Evolutionary conservation across 192 early-diverging fungal genomes (phyloP), one percentile per base, ranked within the genome.

Genomic region (Podila epigama): DNA sequence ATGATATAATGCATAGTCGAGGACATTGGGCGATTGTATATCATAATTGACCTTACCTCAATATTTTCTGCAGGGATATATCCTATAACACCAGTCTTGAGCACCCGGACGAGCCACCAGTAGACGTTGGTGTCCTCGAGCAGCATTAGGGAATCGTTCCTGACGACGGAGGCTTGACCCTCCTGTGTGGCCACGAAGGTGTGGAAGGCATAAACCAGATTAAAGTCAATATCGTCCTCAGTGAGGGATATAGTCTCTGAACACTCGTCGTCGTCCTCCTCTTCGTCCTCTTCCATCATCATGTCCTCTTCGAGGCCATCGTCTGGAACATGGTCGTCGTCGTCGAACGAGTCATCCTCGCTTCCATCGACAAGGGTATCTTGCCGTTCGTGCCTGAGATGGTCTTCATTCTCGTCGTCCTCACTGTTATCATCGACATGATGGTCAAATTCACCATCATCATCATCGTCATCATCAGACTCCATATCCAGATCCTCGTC

Each of bases 31-130:
- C 8, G 40, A 16, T 8, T 8, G 40, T 8, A 11, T 8, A 16
- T 41, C 40, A 41, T 41, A 11, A 16, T n/a, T n/a, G n/a, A n/a
- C 52, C 58, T 66, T 78, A 91, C 90, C 75, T 95, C 93, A 41
- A 95, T 89, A 58, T 95, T 93, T 75, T 95, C 94, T 2, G 94
- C 94, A 27, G 94, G 94, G 57, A 95, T 93, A 64, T 95, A 95
- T 4, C 94, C 94, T 68, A 95, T 90, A 72, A 90, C 83, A 0
- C 69, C 78, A 7, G 78, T 92, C 75, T 87, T 94, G 66, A 85
- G 80, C 52, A 81, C 89, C 83, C 85, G 90, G 36, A 90, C 86
- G 18, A 89, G 69, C 88, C 89, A 89, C 94, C 94, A 95, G 79
- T 95, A 95, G n/a, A 88, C 89, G 77, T 95, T 94, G 27, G 85